These are phyloP conservation scores for Mucuna pruriens DNA, from an alignment of 306 rosid species.

Conservation along the genomic window DNA sequence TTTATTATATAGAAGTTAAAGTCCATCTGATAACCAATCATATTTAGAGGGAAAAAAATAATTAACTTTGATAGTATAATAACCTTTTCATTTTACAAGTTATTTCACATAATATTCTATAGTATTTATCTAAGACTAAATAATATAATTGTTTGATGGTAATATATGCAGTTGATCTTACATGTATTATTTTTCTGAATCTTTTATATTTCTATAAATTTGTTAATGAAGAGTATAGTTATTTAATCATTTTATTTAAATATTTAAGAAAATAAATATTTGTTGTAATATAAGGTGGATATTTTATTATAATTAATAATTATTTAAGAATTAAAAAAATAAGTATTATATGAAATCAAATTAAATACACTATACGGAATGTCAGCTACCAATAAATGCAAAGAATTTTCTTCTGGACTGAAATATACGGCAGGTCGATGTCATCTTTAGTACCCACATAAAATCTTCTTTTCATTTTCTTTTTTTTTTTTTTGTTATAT, in stretches of 20 bases:
- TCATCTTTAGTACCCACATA: constrained; percentile 48
- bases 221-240: background rate
- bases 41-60: background rate
- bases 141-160: background rate
- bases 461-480: constrained; percentile 1
- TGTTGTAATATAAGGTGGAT: background rate
- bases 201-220: background rate
- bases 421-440: constrained; percentile 41
- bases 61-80: background rate
- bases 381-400: constrained; percentile 22
- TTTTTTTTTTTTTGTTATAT: background rate
- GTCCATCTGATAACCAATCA: background rate
- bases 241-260: background rate
- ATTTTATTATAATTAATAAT: background rate
- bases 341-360: background rate
- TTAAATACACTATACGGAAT: background rate
- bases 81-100: background rate
- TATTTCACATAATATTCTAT: background rate
- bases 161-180: background rate
- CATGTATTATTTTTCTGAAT: background rate
- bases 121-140: background rate
- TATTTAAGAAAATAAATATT: background rate
- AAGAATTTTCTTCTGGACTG: constrained; percentile 51
- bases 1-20: no score
- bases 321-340: background rate